A percentile compares a stretch with the other conserved stretches of the same genome.
Evolutionary conservation across 2,329 filamentous ascomycete species (phyloP).

Genomic region (Aureobasidium melanogenum): DNA sequence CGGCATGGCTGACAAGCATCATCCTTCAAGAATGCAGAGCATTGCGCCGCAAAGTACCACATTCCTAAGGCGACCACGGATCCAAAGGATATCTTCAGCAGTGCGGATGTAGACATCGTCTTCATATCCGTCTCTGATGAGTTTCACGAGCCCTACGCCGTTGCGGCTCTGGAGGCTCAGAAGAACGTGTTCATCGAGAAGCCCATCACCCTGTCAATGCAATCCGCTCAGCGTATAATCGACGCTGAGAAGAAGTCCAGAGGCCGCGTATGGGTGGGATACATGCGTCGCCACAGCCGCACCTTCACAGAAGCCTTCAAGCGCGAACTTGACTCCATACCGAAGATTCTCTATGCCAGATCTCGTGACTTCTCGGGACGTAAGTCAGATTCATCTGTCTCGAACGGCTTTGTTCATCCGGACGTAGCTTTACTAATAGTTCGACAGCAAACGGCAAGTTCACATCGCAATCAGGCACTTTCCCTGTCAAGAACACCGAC

Average conservation of each 20-base stretch:
- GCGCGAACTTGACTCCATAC: slow-evolving; percentile 43
- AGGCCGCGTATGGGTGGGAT: slow-evolving; percentile 49
- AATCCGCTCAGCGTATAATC: slow-evolving; percentile 39
- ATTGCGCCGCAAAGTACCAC: slow-evolving; percentile 32
- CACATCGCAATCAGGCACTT: slow-evolving; percentile 42
- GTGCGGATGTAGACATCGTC: slow-evolving; percentile 43
- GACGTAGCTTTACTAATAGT: not conserved
- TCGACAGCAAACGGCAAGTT: slow-evolving; percentile 39
- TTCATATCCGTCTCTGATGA: slow-evolving; percentile 46
- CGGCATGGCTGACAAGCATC: not conserved
- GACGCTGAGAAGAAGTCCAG: slow-evolving; percentile 38
- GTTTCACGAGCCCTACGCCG: slow-evolving; percentile 44
- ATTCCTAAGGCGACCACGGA: slow-evolving; percentile 27
- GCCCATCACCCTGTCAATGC: slow-evolving; percentile 43
- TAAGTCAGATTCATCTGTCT: not conserved
- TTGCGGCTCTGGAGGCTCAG: slow-evolving; percentile 43
- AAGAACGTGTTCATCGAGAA: slow-evolving; percentile 55
- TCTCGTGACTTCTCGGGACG: slow-evolving; percentile 45
- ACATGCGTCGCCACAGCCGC: slow-evolving; percentile 52
- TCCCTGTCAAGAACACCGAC: slow-evolving; percentile 37
- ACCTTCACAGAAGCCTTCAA: slow-evolving; percentile 45
- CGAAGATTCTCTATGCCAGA: slow-evolving; percentile 47
- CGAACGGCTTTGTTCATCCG: not conserved
- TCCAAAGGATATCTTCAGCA: slow-evolving; percentile 35
- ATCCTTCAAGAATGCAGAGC: slow-evolving; percentile 19